These are phyloP conservation scores for Jacaranda copaia DNA, from an alignment of 257 asterid species.

Conservation along the genomic window DNA sequence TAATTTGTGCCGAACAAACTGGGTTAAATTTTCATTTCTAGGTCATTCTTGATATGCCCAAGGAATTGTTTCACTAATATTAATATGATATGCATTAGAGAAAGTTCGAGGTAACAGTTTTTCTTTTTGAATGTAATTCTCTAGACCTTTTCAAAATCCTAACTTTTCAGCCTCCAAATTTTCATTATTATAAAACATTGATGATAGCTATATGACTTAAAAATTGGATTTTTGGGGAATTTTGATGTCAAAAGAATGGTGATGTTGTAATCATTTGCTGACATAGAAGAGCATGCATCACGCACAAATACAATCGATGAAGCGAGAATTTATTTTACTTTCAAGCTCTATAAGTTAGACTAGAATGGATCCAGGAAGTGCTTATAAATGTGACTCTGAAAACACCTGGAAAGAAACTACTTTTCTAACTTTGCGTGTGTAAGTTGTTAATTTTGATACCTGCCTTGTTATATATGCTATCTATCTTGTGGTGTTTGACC, in stretches of 20 bases:
- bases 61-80: background rate
- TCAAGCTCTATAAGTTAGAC: background rate
- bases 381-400: background rate
- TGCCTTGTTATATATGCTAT: background rate
- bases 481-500: conserved; percentile 28
- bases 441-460: conserved; percentile 3
- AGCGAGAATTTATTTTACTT: background rate
- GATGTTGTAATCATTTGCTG: no score
- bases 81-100: background rate
- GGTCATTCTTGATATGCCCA: background rate
- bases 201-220: background rate
- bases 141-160: background rate
- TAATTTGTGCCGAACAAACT: background rate
- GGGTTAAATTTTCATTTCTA: background rate
- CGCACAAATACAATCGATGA: background rate
- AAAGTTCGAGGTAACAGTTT: background rate
- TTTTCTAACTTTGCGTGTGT: background rate
- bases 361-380: background rate
- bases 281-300: no score
- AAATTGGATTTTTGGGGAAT: no score
- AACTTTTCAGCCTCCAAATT: background rate
- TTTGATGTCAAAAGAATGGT: no score
- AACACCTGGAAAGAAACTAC: conserved; percentile 4
- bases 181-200: background rate
- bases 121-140: background rate